Base-by-base conservation (phyloP, 2,329 filamentous ascomycete genomes). In the Harringtonia aguacate region DNA sequence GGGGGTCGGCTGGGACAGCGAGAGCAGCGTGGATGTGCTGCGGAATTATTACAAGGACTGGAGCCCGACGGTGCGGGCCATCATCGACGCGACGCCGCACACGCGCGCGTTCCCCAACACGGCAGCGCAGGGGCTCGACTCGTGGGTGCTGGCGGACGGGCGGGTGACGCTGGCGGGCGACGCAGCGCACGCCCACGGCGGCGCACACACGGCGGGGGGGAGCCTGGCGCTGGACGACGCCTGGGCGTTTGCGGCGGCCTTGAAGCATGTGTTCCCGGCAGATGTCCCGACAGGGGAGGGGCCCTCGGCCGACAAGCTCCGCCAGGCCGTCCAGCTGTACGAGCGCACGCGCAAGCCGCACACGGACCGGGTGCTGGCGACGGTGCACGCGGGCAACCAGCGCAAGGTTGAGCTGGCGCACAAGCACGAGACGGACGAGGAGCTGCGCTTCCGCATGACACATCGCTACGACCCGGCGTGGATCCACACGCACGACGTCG, bases 401-500 rank as follows among this genome's bases (percentile, higher is more conserved):
- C 52, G 53, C 13, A 54, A 57, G 31, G 45, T 59, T 3, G 55
- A 48, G 31, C 50, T 52, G 35, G 41, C 50, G 12, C 31, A 41
- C 0, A 45, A 49, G 33, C 39, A 29, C 2, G 60, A 64, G 48
- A 63, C 61, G 6, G 65, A 70, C 22, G 58, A 60, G 37, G 55
- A 60, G 38, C 50, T 70, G 33, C 49, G 60, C 36, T 33, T 50
- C 1, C 55, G 62, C 42, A 61, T 69, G 50, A 55, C 47, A 21
- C 58, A 50, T 18, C 55, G 67, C 5, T 54, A 56, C 3, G 59
- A 68, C 44, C 60, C 61, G 6, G 57, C 52, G 15, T 71, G 67
- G 68, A 58, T 72, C 27, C 64, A 65, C 18, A 67, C 70, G 48
- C 67, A 72, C 52, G 64, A 70, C 52, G 67, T 70, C 4, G 21